Evolutionary conservation across 192 early-diverging fungal species (phyloP), one percentile per base, ranked within the genome.

Genomic region (Piromyces sp.): DNA sequence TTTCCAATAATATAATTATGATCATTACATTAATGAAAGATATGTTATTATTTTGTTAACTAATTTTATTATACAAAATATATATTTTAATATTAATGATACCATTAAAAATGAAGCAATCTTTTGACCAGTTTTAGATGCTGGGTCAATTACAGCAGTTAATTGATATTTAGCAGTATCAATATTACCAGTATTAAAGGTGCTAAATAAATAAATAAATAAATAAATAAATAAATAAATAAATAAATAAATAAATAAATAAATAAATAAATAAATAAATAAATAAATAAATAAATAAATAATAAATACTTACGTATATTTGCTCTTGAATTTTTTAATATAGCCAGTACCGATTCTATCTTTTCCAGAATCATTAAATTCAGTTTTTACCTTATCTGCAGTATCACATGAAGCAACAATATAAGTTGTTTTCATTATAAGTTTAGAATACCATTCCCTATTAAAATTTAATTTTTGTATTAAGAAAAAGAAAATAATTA

Each of bases 51-150:
- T n/a, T n/a, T n/a, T n/a, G n/a, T n/a, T n/a, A n/a, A n/a, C n/a
- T n/a, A n/a, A n/a, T n/a, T n/a, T n/a, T n/a, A n/a, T n/a, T n/a
- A n/a, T n/a, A n/a, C n/a, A n/a, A n/a, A n/a, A n/a, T n/a, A n/a
- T n/a, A n/a, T n/a, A n/a, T n/a, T n/a, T n/a, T n/a, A n/a, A n/a
- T n/a, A n/a, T n/a, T n/a, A n/a, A n/a, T n/a, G n/a, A n/a, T 38
- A 86, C 89, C 82, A 93, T 82, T n/a, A 98, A 84, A 4, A 98
- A 83, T 2, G 92, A 85, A 0, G 92, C 84, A 89, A 91, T 91
- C 82, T 93, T 93, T 84, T 99, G 97, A 11, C 94, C 94, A 6
- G 82, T 80, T 68, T 95, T 90, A 83, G 91, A 94, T 14, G 94
- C 58, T 9, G 97, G 97, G 83, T 97, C 94, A 11, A 99, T 82